Conservation (phyloP, 768 basidiomycete species). For the Macrocybe gigantea region DNA sequence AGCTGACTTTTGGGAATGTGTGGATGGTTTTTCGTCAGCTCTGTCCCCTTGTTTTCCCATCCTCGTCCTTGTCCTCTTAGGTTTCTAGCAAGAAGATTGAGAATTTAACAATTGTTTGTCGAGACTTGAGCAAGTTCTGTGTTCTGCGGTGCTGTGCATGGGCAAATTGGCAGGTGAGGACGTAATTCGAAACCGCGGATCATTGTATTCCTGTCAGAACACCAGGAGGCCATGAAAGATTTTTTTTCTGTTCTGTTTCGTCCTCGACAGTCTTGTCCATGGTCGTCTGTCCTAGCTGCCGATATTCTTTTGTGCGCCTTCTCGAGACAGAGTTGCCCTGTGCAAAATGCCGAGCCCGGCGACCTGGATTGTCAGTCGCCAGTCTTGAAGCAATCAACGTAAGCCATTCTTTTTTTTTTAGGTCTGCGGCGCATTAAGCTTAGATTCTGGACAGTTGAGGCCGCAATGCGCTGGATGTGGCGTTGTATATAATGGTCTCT, state of each 20-base stretch:
- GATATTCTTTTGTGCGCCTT: no score
- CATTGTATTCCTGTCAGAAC: no score
- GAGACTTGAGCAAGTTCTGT: no score
- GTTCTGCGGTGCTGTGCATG: no score
- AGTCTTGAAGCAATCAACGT: neutral
- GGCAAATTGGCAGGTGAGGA: no score
- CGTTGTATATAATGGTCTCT: neutral
- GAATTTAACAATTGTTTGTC: no score
- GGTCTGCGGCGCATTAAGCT: neutral
- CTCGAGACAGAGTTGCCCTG: neutral
- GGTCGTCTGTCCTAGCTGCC: neutral
- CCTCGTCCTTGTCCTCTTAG: no score
- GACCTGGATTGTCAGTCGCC: neutral
- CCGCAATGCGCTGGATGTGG: neutral
- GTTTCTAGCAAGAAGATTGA: no score
- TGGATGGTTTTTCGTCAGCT: conserved; percentile 6
- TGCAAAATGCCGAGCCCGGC: neutral
- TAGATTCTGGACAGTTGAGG: neutral
- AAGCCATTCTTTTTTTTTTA: neutral
- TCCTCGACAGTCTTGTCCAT: neutral
- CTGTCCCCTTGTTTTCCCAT: conserved; percentile 2
- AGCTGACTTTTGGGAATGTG: conserved; percentile 5
- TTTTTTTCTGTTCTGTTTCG: no score
- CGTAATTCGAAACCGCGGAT: no score
- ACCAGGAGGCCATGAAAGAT: no score